Evolutionary conservation across 2,329 filamentous ascomycete species (phyloP).

Genomic region (Phaeosphaeriaceae sp.): DNA sequence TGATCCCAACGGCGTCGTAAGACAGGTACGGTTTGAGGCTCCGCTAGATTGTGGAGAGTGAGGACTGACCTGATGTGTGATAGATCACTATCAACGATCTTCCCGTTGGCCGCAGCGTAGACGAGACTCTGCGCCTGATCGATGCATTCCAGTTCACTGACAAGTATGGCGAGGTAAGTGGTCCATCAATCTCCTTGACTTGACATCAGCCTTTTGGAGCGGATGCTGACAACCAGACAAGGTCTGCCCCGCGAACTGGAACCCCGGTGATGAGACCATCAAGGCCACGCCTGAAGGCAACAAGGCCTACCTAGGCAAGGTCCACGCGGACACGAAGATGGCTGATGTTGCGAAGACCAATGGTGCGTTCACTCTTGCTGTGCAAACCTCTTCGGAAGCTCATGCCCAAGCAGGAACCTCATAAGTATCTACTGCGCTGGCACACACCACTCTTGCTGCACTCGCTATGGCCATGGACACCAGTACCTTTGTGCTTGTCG

Average conservation of each 20-base stretch:
- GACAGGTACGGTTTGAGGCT: constrained; percentile 29
- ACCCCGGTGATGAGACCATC: constrained; percentile 49
- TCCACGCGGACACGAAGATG: constrained; percentile 46
- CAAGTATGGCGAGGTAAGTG: constrained; percentile 49
- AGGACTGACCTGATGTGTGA: constrained; percentile 8
- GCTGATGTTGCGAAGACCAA: constrained; percentile 38
- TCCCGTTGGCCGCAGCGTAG: constrained; percentile 68
- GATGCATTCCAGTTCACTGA: constrained; percentile 58
- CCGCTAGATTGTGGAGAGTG: background rate
- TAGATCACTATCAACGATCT: constrained; percentile 71
- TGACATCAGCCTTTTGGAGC: background rate
- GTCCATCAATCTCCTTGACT: background rate
- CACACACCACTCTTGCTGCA: background rate
- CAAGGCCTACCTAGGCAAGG: constrained; percentile 47
- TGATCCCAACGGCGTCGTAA: constrained; percentile 66
- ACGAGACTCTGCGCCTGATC: constrained; percentile 66
- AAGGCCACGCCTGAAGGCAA: constrained; percentile 50
- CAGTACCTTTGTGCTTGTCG: no score
- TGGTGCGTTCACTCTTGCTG: constrained; percentile 21
- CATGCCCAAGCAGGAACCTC: background rate
- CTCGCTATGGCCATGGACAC: background rate
- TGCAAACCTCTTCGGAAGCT: background rate
- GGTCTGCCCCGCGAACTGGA: constrained; percentile 54
- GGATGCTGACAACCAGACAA: constrained; percentile 10
- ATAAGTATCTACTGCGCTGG: background rate